Evolutionary conservation across 1,284 basidiomycete genomes (phyloP).

Genomic region (Anthracocystis panici-leucophaei): DNA sequence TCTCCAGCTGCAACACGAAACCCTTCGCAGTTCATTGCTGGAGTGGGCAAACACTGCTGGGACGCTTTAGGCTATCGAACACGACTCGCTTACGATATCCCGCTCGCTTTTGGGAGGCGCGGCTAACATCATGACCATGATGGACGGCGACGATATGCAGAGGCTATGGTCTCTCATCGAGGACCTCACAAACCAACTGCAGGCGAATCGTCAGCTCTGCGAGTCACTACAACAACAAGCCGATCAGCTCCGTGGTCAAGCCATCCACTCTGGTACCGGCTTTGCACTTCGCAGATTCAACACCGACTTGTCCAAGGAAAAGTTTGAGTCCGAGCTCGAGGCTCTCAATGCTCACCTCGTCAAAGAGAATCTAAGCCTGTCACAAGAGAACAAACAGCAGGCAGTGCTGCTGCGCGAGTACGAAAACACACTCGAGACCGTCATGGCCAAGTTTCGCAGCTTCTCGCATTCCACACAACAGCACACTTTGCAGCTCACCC

Average conservation of each 20-base stretch:
- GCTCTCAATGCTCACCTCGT: slow-evolving; percentile 87
- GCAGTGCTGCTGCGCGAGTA: slow-evolving; percentile 90
- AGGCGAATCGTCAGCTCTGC: slow-evolving; percentile 84
- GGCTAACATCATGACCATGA: slow-evolving; percentile 42
- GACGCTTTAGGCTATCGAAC: too few species aligned
- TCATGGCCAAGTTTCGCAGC: slow-evolving; percentile 95
- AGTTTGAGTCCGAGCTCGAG: slow-evolving; percentile 92
- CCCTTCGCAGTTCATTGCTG: too few species aligned
- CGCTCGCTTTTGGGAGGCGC: neutral
- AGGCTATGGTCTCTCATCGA: slow-evolving; percentile 66
- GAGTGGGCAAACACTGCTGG: neutral
- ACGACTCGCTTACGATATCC: too few species aligned
- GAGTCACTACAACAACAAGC: slow-evolving; percentile 80
- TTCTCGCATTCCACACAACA: slow-evolving; percentile 91
- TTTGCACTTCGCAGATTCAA: slow-evolving; percentile 89
- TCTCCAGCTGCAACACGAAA: too few species aligned
- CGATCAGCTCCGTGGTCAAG: slow-evolving; percentile 77
- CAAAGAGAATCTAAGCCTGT: slow-evolving; percentile 90
- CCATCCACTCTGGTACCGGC: slow-evolving; percentile 81
- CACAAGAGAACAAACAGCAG: slow-evolving; percentile 94
- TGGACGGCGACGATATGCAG: slow-evolving; percentile 64
- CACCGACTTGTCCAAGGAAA: slow-evolving; percentile 92
- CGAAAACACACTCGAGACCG: slow-evolving; percentile 91
- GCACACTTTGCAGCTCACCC: slow-evolving; percentile 87
- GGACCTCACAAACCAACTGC: slow-evolving; percentile 76